phyloP scores from a whole-genome alignment of 2,329 filamentous ascomycete species.

The Apiospora kogelbergensis region DNA sequence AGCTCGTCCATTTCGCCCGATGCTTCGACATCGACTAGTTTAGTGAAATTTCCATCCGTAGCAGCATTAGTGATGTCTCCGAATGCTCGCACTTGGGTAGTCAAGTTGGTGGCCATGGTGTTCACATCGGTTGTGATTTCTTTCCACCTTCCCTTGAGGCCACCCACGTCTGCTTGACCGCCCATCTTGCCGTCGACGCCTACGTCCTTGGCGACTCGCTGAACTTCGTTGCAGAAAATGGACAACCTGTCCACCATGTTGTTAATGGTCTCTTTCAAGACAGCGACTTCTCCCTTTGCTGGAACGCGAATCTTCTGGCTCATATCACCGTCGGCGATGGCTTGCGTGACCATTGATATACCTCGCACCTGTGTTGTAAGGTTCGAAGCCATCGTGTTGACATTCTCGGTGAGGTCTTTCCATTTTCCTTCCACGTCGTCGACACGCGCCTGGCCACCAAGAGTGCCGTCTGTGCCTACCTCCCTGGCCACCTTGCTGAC shows the following conservation, averaged over 20 bases:
- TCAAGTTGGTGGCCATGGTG: slow-evolving; percentile 79
- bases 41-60: slow-evolving; percentile 95
- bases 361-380: slow-evolving; percentile 77
- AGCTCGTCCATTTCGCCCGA: slow-evolving; percentile 99
- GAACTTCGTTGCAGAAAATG: slow-evolving; percentile 94
- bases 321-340: slow-evolving; percentile 94
- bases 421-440: slow-evolving; percentile 96
- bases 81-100: slow-evolving; percentile 95
- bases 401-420: slow-evolving; percentile 93
- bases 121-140: slow-evolving; percentile 98
- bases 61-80: slow-evolving; percentile 98
- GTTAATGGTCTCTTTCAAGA: slow-evolving; percentile 95
- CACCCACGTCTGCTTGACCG: slow-evolving; percentile 91
- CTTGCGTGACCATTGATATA: slow-evolving; percentile 92
- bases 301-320: slow-evolving; percentile 94
- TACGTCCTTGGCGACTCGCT: slow-evolving; percentile 93
- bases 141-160: slow-evolving; percentile 93
- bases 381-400: slow-evolving; percentile 74
- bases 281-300: slow-evolving; percentile 90
- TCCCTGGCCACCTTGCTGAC: slow-evolving; percentile 94
- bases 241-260: slow-evolving; percentile 97
- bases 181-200: slow-evolving; percentile 99
- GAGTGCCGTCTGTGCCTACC: slow-evolving; percentile 92
- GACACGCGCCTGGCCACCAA: slow-evolving; percentile 90
- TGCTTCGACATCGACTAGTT: slow-evolving; percentile 93